Evolutionary conservation across 2,329 filamentous ascomycete genomes (phyloP).

Genomic region (Monilinia vaccinii-corymbosi): DNA sequence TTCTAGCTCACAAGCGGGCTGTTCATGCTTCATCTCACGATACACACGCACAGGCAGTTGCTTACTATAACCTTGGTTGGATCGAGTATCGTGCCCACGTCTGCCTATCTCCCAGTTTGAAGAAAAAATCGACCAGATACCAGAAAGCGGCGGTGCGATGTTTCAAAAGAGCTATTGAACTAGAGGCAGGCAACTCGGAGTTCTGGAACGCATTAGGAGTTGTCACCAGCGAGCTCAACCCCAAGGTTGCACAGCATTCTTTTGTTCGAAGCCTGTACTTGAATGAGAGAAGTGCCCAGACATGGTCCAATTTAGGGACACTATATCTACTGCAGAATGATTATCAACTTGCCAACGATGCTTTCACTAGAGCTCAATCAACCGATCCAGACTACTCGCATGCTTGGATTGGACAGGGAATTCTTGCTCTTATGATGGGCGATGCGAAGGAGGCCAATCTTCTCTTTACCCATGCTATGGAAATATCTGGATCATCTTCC

Average conservation of each 20-base stretch:
- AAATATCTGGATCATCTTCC: constrained; percentile 74
- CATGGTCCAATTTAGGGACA: constrained; percentile 86
- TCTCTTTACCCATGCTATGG: constrained; percentile 89
- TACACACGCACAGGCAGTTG: constrained; percentile 82
- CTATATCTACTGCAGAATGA: constrained; percentile 82
- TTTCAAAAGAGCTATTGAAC: constrained; percentile 92
- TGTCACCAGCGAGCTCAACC: constrained; percentile 76
- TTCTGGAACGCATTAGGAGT: constrained; percentile 97
- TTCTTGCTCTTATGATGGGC: constrained; percentile 65
- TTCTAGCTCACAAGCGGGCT: constrained; percentile 81
- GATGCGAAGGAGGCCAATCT: constrained; percentile 69
- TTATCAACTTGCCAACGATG: constrained; percentile 74
- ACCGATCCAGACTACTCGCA: constrained; percentile 89
- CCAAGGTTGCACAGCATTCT: constrained; percentile 83
- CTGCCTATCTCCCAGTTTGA: constrained; percentile 45
- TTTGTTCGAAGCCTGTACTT: constrained; percentile 89
- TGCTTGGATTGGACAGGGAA: constrained; percentile 88
- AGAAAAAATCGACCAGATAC: constrained; percentile 55
- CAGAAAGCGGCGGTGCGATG: constrained; percentile 75
- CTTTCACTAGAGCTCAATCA: constrained; percentile 85
- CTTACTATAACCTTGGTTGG: constrained; percentile 95
- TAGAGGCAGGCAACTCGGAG: constrained; percentile 87
- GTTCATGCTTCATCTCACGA: constrained; percentile 66
- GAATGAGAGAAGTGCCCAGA: constrained; percentile 74
- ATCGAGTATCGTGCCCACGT: constrained; percentile 75